These are phyloP conservation scores for Danielia reshetovae DNA, from an alignment of 805 yeast species.

Conservation along the genomic window DNA sequence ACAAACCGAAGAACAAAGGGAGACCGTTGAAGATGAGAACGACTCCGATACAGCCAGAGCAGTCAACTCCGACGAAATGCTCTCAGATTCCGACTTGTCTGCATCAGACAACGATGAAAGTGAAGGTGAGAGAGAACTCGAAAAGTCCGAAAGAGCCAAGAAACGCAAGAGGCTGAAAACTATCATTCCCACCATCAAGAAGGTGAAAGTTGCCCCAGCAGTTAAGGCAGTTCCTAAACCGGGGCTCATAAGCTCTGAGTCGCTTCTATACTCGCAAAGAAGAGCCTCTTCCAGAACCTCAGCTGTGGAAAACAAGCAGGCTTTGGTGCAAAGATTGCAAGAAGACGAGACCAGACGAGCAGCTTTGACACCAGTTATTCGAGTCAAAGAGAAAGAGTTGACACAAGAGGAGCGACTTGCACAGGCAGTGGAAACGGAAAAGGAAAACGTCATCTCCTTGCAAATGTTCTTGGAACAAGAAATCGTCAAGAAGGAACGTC, in stretches of 20 bases:
- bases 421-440: conserved; percentile 88
- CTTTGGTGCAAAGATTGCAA: conserved; percentile 67
- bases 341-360: conserved; percentile 61
- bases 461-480: conserved; percentile 83
- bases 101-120: conserved; percentile 57
- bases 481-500: conserved; percentile 69
- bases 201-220: conserved; percentile 18
- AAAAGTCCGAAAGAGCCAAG: conserved; percentile 38
- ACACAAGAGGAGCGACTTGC: conserved; percentile 70
- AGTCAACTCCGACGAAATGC: conserved; percentile 45
- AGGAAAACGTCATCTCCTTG: conserved; percentile 66
- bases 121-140: conserved; percentile 64
- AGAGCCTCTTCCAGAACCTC: conserved; percentile 75
- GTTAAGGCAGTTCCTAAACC: conserved; percentile 24
- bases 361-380: conserved; percentile 40
- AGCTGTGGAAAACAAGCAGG: conserved; percentile 72
- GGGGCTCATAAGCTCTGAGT: conserved; percentile 41
- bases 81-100: conserved; percentile 52
- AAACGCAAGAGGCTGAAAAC: conserved; percentile 21
- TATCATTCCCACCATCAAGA: conserved; percentile 31
- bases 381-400: conserved; percentile 43
- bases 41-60: conserved; percentile 13
- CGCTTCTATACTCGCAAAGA: conserved; percentile 50
- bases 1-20: conserved; percentile 20
- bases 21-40: conserved; percentile 13